phyloP scores from a whole-genome alignment of 192 early-diverging fungal genomes.

The Phlyctochytrium bullatum region DNA sequence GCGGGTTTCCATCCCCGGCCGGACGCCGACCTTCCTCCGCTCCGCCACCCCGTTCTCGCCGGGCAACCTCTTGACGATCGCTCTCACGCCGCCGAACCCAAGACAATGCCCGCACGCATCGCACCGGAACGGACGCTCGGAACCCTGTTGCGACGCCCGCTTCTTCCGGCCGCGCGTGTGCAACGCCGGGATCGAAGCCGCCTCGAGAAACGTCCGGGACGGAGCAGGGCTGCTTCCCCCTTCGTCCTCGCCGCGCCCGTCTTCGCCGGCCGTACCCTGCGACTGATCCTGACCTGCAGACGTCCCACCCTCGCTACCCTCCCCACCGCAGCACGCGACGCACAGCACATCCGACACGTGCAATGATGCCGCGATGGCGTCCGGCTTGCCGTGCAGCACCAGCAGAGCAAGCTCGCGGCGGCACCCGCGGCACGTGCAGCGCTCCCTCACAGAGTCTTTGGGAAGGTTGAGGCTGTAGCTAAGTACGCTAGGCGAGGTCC shows the following conservation, averaged over 20 bases:
- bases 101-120: constrained; percentile 5
- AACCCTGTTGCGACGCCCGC: background rate
- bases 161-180: constrained; percentile 6
- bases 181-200: background rate
- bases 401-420: background rate
- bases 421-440: background rate
- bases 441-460: background rate
- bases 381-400: background rate
- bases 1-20: no score
- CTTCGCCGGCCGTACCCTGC: no score
- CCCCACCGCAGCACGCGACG: background rate
- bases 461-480: background rate
- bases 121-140: background rate
- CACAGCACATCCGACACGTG: background rate
- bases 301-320: background rate
- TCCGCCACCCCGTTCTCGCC: no score
- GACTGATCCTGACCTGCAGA: background rate
- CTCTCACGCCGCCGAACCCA: background rate
- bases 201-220: background rate
- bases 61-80: no score
- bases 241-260: no score
- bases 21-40: no score
- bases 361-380: background rate
- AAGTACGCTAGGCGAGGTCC: background rate
- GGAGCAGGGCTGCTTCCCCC: no score